phyloP scores from a whole-genome alignment of 1,284 basidiomycete species.

The Pyrrhoderma lamaoense region DNA sequence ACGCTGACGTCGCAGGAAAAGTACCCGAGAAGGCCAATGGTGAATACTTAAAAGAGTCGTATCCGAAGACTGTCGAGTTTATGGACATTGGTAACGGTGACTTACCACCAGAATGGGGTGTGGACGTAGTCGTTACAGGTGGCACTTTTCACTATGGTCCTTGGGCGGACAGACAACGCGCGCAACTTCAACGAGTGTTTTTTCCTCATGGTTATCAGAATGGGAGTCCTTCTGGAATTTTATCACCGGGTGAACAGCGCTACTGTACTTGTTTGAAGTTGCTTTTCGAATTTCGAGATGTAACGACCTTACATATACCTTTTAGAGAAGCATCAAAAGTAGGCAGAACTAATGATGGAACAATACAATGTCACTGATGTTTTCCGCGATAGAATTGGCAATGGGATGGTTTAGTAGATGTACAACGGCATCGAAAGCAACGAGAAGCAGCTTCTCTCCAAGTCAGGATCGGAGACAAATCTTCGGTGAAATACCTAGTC shows the following conservation, averaged over 20 bases:
- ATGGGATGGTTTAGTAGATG: conserved; percentile 58
- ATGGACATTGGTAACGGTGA: conserved; percentile 82
- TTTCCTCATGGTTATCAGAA: conserved; percentile 76
- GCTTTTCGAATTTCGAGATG: conserved; percentile 71
- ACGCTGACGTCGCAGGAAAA: conserved; percentile 67
- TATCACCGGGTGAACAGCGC: conserved; percentile 74
- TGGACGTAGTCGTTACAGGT: conserved; percentile 73
- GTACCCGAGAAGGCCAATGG: conserved; percentile 40
- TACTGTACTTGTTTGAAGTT: conserved; percentile 73
- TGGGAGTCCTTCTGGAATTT: conserved; percentile 42
- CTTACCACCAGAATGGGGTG: conserved; percentile 84
- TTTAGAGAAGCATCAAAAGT: conserved; percentile 85
- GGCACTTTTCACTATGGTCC: conserved; percentile 82
- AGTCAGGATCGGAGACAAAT: conserved; percentile 68
- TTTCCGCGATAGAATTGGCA: conserved; percentile 62
- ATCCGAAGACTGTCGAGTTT: conserved; percentile 34
- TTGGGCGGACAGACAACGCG: conserved; percentile 88
- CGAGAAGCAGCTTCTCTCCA: conserved; percentile 70
- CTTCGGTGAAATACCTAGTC: conserved; percentile 76
- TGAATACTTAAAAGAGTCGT: conserved; percentile 1
- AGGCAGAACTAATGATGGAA: background rate
- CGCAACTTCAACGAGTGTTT: conserved; percentile 71
- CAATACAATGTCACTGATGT: background rate
- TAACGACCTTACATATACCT: conserved; percentile 72
- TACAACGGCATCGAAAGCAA: conserved; percentile 43